Evolutionary conservation across 2,329 filamentous ascomycete genomes (phyloP), one percentile per base, ranked within the genome.

Genomic region (Nemania abortiva): DNA sequence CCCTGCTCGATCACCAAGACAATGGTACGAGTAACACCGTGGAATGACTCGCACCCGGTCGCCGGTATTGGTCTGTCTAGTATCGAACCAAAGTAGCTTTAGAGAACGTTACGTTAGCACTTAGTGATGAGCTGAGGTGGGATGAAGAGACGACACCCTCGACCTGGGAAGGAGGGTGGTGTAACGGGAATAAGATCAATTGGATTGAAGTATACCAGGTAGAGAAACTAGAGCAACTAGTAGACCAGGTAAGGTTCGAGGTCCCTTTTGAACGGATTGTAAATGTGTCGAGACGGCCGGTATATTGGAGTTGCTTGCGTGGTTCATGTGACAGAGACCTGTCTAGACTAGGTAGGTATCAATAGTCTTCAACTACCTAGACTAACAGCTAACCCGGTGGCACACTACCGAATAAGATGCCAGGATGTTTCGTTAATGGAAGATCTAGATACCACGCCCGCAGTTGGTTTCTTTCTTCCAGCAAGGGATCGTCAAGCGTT

Each of bases 31-130:
- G 59, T 22, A 42, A 61, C 18, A 31, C 15, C n/a, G 27, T 47
- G 52, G 59, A 59, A 61, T 64, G 63, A 58, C 66, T 69, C 55
- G 66, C 53, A 53, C 45, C 42, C 45, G 47, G 34, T 55, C 45
- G 24, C 50, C 27, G 47, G 37, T 55, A 53, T 66, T 42, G 61
- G 53, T 58, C 34, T 45, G 55, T 15, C 54, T 47, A 53, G 50
- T 50, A 29, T 31, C 37, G 37, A 29, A 56, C 24, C 34, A 69
- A 58, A 27, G 50, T 59, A 66, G 62, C 61, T 65, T 50, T 59
- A 57, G 39, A 62, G 31, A 42, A 54, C 13, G 45, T 56, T 68
- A 72, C 58, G 68, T 72, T 68, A 72, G 70, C 65, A 50, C 50
- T 57, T 68, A 58, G 53, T 63, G 62, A 58, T 67, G 39, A 27